phyloP scores from a whole-genome alignment of 2,329 filamentous ascomycete species.

The Corinectria fuckeliana region DNA sequence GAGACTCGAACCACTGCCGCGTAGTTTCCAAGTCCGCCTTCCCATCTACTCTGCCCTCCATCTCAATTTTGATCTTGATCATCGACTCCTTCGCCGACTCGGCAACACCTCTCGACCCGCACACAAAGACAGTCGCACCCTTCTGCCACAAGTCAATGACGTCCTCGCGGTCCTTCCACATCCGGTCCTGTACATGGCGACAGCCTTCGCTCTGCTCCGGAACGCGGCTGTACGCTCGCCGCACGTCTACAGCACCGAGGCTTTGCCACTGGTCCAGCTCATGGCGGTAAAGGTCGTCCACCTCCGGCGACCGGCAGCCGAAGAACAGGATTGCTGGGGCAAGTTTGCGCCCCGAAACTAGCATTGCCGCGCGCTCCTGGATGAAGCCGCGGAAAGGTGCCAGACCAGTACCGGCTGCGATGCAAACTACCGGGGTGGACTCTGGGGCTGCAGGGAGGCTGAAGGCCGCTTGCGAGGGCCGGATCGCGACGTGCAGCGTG shows the following conservation, averaged over 20 bases:
- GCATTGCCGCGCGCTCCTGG: slow-evolving; percentile 62
- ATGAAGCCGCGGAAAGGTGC: slow-evolving; percentile 68
- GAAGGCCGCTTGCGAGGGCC: slow-evolving; percentile 52
- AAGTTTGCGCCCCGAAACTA: slow-evolving; percentile 55
- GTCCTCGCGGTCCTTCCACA: slow-evolving; percentile 45
- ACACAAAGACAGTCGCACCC: slow-evolving; percentile 64
- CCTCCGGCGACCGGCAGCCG: slow-evolving; percentile 61
- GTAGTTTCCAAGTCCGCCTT: slow-evolving; percentile 43
- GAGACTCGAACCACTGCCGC: slow-evolving; percentile 51
- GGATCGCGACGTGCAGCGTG: slow-evolving; percentile 55
- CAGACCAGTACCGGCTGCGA: slow-evolving; percentile 60
- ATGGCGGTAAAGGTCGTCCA: slow-evolving; percentile 63
- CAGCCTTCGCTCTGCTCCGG: slow-evolving; percentile 52
- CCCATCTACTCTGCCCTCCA: slow-evolving; percentile 30
- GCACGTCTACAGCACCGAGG: slow-evolving; percentile 56
- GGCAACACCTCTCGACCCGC: slow-evolving; percentile 58
- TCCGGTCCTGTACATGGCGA: slow-evolving; percentile 49
- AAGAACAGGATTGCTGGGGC: slow-evolving; percentile 68
- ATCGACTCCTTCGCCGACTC: slow-evolving; percentile 42
- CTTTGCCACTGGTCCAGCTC: slow-evolving; percentile 67
- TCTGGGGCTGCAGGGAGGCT: slow-evolving; percentile 52
- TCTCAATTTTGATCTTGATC: slow-evolving; percentile 43
- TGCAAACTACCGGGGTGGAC: slow-evolving; percentile 55
- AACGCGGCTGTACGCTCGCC: slow-evolving; percentile 57
- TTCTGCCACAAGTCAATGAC: slow-evolving; percentile 46